Base-by-base conservation (phyloP, 768 basidiomycete species). In the Amylocystis lapponica region DNA sequence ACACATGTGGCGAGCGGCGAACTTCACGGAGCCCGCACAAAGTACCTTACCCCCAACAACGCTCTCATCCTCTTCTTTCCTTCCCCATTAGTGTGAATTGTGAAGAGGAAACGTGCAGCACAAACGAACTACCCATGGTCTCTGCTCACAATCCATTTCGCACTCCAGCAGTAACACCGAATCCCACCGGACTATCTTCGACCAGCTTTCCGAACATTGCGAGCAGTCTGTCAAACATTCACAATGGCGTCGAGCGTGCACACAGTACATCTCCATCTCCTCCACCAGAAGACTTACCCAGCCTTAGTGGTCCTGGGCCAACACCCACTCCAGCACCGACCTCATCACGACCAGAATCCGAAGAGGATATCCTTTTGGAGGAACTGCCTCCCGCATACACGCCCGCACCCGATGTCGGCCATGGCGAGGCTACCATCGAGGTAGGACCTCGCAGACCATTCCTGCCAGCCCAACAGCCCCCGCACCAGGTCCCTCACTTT, bases 301-400 rank as follows among this genome's bases (percentile, higher is more conserved):
- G 35, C 17, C n/a, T n/a, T n/a, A n/a, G n/a, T n/a, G n/a, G n/a
- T n/a, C 5, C 20, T 19, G 35, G 19, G 5, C 8, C 16, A 36
- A 4, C 22, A 3, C 19, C 26, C 3, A 16, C n/a, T 6, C 22
- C 23, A 17, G 20, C 30, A 17, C 27, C 33, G n/a, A 42, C 10
- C 23, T 30, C 46, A 22, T 8, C 16, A 8, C 38, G 31, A 0
- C 12, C 26, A 25, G 42, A 47, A 26, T 46, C 45, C 13, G 46
- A 42, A 43, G 52, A 40, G 29, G 51, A 55, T 21, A 31, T 51
- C 11, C 48, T 72, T 21, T 58, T 64, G 2, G 81, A 80, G n/a
- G 79, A 81, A 16, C 63, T 68, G 10, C 86, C 85, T 1, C 86
- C 86, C 1, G 78, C 85, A 1, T 89, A 88, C 53, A 84, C 84